Conservation (phyloP, 805 yeast species). For the Metschnikowia lunata region DNA sequence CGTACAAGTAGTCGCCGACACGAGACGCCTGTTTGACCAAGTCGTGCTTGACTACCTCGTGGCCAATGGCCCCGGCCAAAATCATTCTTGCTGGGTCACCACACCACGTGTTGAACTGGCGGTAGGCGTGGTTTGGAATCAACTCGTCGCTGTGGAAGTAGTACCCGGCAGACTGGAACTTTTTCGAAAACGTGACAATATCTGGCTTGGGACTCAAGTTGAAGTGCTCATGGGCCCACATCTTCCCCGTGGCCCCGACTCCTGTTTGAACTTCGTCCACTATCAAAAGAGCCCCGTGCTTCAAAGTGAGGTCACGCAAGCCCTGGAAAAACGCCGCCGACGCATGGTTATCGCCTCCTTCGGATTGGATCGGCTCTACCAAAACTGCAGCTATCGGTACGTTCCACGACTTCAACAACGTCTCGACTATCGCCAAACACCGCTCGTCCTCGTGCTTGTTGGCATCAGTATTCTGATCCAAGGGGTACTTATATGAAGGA, state of each 20-base stretch:
- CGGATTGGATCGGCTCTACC: slow-evolving; percentile 88
- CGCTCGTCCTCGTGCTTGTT: slow-evolving; percentile 78
- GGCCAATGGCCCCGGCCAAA: slow-evolving; percentile 68
- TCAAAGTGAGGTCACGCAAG: slow-evolving; percentile 67
- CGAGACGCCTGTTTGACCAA: slow-evolving; percentile 51
- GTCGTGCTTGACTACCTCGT: slow-evolving; percentile 58
- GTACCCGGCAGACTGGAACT: slow-evolving; percentile 87
- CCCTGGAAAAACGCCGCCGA: slow-evolving; percentile 76
- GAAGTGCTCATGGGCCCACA: slow-evolving; percentile 91
- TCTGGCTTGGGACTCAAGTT: slow-evolving; percentile 72
- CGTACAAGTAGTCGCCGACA: slow-evolving; percentile 66
- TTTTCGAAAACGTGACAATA: slow-evolving; percentile 81
- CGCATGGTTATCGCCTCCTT: slow-evolving; percentile 91
- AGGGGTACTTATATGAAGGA: slow-evolving; percentile 82
- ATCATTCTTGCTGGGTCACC: slow-evolving; percentile 84
- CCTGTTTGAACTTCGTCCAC: slow-evolving; percentile 91
- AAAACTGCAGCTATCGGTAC: slow-evolving; percentile 83
- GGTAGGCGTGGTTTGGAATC: slow-evolving; percentile 72
- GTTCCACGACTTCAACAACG: slow-evolving; percentile 60
- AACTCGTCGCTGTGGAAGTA: slow-evolving; percentile 71
- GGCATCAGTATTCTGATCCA: slow-evolving; percentile 56
- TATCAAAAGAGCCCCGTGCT: slow-evolving; percentile 66
- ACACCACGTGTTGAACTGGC: slow-evolving; percentile 93
- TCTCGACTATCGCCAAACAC: slow-evolving; percentile 73
- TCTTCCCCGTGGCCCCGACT: slow-evolving; percentile 78